Evolutionary conservation across 148 eudicot species (phyloP), one percentile per base, ranked within the genome.

Genomic region (Persicaria maculosa): DNA sequence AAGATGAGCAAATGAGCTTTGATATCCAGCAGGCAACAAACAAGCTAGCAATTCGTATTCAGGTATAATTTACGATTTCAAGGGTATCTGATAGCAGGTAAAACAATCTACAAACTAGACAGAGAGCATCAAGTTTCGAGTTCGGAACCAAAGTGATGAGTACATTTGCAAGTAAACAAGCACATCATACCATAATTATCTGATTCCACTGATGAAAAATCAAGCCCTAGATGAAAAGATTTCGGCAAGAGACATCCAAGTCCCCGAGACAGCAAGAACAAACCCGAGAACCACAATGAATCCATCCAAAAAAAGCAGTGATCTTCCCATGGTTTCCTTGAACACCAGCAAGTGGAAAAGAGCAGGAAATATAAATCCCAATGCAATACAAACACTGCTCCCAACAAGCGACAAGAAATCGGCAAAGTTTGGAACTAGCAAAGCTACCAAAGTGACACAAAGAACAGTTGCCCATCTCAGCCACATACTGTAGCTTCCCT

Each of bases 371-470:
- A 92, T 88, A 82, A 92, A 92, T 15, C 91, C 96, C 69, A 92
- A 75, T 8, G 81, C 84, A 77, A 84, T 77, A 61, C 97, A 90
- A 50, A 87, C 85, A 83, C 96, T 90, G 78, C 97, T 92, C 53
- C 97, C 97, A 44, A 92, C 93, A 58, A 92, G 71, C 0, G 95
- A 88, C 86, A 92, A 78, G 86, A 92, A 90, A 79, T 90, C 97
- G 4, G 96, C 83, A 50, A 92, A 92, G 73, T 88, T 92, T 1
- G 97, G 97, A 12, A 92, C 91, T 72, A 82, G 53, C 58, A 90
- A 62, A 0, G 97, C 97, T 71, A 87, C 87, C 80, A 90, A 80
- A 45, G 76, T 70, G 50, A 92, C 84, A 45, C 22, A 82, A 40
- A 88, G 53, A 54, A 92, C 93, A 77, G 83, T 64, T 74, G 74